These are phyloP conservation scores for Candida morakotiae DNA, from an alignment of 805 yeast species.

Conservation along the genomic window DNA sequence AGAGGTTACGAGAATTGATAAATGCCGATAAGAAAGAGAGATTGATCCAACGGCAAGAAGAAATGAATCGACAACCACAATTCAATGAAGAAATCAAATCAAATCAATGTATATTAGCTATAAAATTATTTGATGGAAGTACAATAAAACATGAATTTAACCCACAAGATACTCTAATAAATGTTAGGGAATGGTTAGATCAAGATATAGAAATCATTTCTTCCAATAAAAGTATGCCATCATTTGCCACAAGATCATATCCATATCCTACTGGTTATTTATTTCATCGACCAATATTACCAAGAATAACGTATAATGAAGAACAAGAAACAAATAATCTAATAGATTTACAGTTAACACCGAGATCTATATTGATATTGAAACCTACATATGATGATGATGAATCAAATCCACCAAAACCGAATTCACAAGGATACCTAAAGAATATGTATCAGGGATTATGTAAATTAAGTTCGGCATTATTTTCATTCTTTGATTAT, in stretches of 20 bases:
- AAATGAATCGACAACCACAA: conserved; percentile 14
- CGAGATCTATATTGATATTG: conserved; percentile 70
- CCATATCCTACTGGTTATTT: conserved; percentile 52
- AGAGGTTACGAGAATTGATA: conserved; percentile 50
- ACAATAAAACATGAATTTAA: conserved; percentile 50
- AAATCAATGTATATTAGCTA: conserved; percentile 51
- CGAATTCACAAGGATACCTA: conserved; percentile 8
- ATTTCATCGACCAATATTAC: conserved; percentile 37
- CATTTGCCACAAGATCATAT: conserved; percentile 47
- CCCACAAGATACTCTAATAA: conserved; percentile 41
- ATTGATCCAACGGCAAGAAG: conserved; percentile 2
- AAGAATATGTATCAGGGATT: conserved; percentile 8
- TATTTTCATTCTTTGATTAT: conserved; percentile 40
- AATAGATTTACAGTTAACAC: conserved; percentile 53
- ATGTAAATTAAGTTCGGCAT: conserved; percentile 21
- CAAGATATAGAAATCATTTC: conserved; percentile 30
- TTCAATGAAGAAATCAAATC: too few species aligned
- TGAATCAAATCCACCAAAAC: conserved; percentile 5
- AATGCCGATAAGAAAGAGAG: conserved; percentile 52
- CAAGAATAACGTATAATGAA: conserved; percentile 43
- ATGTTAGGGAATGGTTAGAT: conserved; percentile 63
- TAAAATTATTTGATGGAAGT: conserved; percentile 66
- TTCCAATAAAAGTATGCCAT: conserved; percentile 45
- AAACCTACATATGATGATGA: conserved; percentile 49
- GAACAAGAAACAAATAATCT: conserved; percentile 55